Evolutionary conservation across 176 grass and related monocot genomes (phyloP).

Genomic region (Triticum aestivum): IWGSC_CS_RefSeq_v2.1 NC_057800.1:15900269-15900768

Average conservation of each 20-base stretch:
- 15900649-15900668: neutral
- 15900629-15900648: neutral
- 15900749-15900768: neutral
- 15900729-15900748: neutral
- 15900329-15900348: slow-evolving; percentile 35
- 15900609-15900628: neutral
- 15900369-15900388: slow-evolving; percentile 57
- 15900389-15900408: slow-evolving; percentile 68
- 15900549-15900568: neutral
- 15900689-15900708: neutral
- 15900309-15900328: neutral
- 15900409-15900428: slow-evolving; percentile 76
- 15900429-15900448: slow-evolving; percentile 93
- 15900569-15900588: neutral
- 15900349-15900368: slow-evolving; percentile 27
- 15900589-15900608: neutral
- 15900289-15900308: neutral
- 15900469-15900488: slow-evolving; percentile 14
- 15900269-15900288: neutral
- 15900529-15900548: neutral
- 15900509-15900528: neutral
- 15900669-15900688: neutral
- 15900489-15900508: neutral
- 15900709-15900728: neutral
- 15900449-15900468: slow-evolving; percentile 28